Percentiles rank a stretch among this genome's conserved stretches.
Conservation (phyloP, 805 yeast species). For the Brettanomyces naardenensis region DNA sequence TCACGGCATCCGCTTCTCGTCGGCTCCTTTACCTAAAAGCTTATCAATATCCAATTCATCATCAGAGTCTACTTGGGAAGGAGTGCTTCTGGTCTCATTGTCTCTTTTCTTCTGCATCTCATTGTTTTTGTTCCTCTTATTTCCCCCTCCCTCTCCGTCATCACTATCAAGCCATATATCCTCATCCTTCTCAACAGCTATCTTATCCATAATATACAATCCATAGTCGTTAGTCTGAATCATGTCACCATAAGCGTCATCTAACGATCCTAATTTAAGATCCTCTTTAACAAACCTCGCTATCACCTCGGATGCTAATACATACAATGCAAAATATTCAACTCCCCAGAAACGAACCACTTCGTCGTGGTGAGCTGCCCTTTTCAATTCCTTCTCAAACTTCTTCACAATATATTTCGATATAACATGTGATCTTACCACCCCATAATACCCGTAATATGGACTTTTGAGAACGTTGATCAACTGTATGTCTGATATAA, state of each 20-base stretch:
- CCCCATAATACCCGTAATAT: slow-evolving; percentile 59
- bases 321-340: slow-evolving; percentile 46
- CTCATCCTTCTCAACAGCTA: no score
- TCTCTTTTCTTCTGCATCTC: no score
- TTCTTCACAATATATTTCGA: slow-evolving; percentile 32
- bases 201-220: slow-evolving; percentile 25
- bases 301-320: slow-evolving; percentile 57
- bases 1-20: no score
- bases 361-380: slow-evolving; percentile 26
- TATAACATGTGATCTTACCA: slow-evolving; percentile 45
- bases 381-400: slow-evolving; percentile 25
- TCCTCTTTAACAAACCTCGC: slow-evolving; percentile 44
- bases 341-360: slow-evolving; percentile 56
- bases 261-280: slow-evolving; percentile 25
- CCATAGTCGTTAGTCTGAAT: slow-evolving; percentile 35
- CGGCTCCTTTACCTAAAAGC: no score
- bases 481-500: slow-evolving; percentile 40
- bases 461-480: slow-evolving; percentile 35
- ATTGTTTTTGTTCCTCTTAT: no score
- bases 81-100: no score
- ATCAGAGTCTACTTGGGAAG: no score
- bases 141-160: no score
- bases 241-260: slow-evolving; percentile 39
- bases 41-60: no score
- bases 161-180: no score